phyloP scores from a whole-genome alignment of 176 grass and related monocot species.

The Chloris gayana region DNA sequence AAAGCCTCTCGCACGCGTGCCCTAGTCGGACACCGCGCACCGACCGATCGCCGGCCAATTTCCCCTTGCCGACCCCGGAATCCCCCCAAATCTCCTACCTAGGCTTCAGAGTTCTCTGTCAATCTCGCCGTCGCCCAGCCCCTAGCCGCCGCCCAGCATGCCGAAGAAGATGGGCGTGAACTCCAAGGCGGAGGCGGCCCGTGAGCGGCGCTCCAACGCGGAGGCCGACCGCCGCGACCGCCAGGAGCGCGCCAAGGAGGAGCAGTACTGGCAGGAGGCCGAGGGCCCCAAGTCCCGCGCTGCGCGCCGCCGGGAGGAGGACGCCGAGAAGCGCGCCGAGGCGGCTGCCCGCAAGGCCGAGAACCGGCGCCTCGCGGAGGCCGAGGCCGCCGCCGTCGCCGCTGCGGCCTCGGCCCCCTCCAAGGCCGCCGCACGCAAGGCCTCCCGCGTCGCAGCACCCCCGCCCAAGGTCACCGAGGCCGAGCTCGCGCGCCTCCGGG shows the following conservation, averaged over 20 bases:
- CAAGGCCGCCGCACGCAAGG: slow-evolving; percentile 73
- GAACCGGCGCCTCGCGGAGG: slow-evolving; percentile 81
- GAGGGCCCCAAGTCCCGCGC: slow-evolving; percentile 90
- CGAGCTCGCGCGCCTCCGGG: slow-evolving; percentile 66
- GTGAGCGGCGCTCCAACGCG: slow-evolving; percentile 62
- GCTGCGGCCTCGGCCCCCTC: slow-evolving; percentile 39
- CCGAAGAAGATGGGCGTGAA: slow-evolving; percentile 99
- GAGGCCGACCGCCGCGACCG: slow-evolving; percentile 64
- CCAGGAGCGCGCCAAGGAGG: slow-evolving; percentile 70
- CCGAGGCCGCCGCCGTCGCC: slow-evolving; percentile 47
- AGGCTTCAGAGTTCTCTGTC: background rate
- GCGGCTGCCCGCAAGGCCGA: slow-evolving; percentile 75
- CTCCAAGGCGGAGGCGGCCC: slow-evolving; percentile 94
- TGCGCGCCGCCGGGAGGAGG: slow-evolving; percentile 79
- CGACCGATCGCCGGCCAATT: slow-evolving; percentile 1
- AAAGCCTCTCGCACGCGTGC: slow-evolving; percentile 13
- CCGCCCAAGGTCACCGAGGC: slow-evolving; percentile 90
- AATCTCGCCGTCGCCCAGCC: background rate
- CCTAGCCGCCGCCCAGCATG: slow-evolving; percentile 47
- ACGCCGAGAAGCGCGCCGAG: slow-evolving; percentile 86
- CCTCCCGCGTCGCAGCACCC: slow-evolving; percentile 70
- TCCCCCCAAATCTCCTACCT: slow-evolving; percentile 6
- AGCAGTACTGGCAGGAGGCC: slow-evolving; percentile 86
- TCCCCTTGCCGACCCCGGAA: background rate
- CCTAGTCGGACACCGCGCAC: background rate